phyloP scores from a whole-genome alignment of 768 basidiomycete species.

The Mrakia gelida region DNA sequence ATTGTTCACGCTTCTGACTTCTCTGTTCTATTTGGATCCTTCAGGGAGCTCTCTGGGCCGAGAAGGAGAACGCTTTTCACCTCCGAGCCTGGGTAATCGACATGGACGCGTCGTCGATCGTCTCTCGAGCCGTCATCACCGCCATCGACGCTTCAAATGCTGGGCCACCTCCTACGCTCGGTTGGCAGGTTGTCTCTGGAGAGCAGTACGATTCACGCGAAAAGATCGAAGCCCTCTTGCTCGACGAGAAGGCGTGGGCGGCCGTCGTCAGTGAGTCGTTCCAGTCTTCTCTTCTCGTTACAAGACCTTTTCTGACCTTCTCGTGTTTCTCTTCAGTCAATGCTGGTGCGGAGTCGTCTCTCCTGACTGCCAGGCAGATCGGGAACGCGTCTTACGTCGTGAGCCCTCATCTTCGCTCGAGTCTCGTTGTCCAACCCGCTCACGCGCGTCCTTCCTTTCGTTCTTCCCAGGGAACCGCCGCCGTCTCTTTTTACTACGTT shows the following conservation, averaged over 20 bases:
- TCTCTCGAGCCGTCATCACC: slow-evolving; percentile 39
- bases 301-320: neutral
- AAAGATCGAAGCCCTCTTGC: slow-evolving; percentile 43
- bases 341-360: slow-evolving; percentile 44
- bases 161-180: slow-evolving; percentile 37
- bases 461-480: slow-evolving; percentile 30
- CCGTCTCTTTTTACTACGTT: slow-evolving; percentile 48
- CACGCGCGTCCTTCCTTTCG: neutral
- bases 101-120: slow-evolving; percentile 44
- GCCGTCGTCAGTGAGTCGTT: slow-evolving; percentile 45
- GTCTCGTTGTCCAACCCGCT: no score
- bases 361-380: slow-evolving; percentile 44
- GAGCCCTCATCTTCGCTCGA: neutral
- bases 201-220: slow-evolving; percentile 39
- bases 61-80: slow-evolving; percentile 42
- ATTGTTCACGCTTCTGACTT: no score
- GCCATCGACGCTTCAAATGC: slow-evolving; percentile 26
- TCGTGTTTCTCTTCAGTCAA: slow-evolving; percentile 39
- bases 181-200: slow-evolving; percentile 38
- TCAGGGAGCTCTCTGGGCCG: slow-evolving; percentile 42
- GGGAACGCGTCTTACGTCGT: slow-evolving; percentile 47
- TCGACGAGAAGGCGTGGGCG: slow-evolving; percentile 49
- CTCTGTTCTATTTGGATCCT: slow-evolving; percentile 31
- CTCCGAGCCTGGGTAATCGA: slow-evolving; percentile 49
- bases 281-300: neutral